Evolutionary conservation across 768 basidiomycete genomes (phyloP).

Genomic region (Tulasnella sp.): DNA sequence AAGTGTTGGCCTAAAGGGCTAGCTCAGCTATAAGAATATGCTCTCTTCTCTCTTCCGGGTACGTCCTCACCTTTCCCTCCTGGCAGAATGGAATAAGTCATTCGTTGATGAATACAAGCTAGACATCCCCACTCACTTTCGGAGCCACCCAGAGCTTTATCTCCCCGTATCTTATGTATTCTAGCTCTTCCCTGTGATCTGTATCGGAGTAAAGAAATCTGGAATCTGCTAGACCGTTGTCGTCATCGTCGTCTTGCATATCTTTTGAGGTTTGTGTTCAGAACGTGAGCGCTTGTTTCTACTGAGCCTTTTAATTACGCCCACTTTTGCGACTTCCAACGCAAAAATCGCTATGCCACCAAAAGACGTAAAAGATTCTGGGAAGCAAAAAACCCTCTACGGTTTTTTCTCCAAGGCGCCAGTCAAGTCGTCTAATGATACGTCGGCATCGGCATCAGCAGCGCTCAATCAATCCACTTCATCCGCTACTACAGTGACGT

Average conservation of each 20-base stretch:
- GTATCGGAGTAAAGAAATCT: constrained; percentile 7
- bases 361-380: constrained; percentile 7
- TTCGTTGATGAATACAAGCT: neutral
- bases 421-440: neutral
- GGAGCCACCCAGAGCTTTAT: constrained; percentile 12
- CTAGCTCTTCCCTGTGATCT: neutral
- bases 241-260: too few relatives aligned
- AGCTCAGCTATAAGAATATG: neutral
- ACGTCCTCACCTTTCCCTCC: constrained; percentile 7
- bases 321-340: too few relatives aligned
- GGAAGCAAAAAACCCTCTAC: constrained; percentile 15
- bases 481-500: neutral
- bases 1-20: constrained; percentile 64
- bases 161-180: constrained; percentile 8
- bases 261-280: too few relatives aligned
- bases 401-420: constrained; percentile 16
- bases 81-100: neutral
- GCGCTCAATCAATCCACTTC: neutral
- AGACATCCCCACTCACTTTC: neutral
- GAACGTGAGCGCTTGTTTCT: too few relatives aligned
- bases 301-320: too few relatives aligned
- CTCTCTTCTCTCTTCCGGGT: neutral
- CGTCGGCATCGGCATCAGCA: neutral
- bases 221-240: neutral
- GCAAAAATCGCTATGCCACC: constrained; percentile 8